Base-by-base conservation (phyloP, 352 stramenopile genomes). In the Phytopythium ostracodes region DNA sequence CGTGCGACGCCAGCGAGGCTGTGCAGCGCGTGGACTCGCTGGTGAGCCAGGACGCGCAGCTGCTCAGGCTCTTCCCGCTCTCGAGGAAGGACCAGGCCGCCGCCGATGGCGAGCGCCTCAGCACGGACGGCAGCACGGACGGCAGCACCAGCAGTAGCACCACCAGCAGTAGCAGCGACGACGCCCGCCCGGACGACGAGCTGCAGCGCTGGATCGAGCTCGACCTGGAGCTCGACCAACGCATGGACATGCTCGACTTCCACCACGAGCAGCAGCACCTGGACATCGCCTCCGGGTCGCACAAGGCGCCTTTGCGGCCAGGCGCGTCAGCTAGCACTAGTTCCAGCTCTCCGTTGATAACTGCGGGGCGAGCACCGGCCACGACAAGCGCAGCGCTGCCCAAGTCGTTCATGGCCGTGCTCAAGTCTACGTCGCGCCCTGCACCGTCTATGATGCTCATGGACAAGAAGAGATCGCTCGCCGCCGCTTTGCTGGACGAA, bases 11-110 rank as follows among this genome's bases (percentile, higher is more conserved):
- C 53, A 86, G 51, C 58, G 79, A 89, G 66, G 79, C 76, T 54
- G 76, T 84, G 46, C 73, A 87, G 65, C 79, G 79, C 35, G 78
- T 89, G 50, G 76, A 89, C 63, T 89, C 79, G 63, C 71, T 89
- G 17, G 72, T 82, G 64, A 76, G 73, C 60, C 75, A 87, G 64
- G 78, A 87, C 56, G 71, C 78, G 59, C 68, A 84, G 47, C 65
- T 88, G 56, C 70, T 86, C 60, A 71, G 70, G 63, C 60, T 84
- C 56, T 80, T 88, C 59, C 75, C 76, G 62, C 56, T 80, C 43
- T 72, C 76, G 35, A 61, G 63, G 24, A 53, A 57, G 25, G 56
- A 76, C 49, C 52, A 59, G n/a, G 50, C 56, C 51, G 50, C 56
- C 51, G 58, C 52, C 25, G 25, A 44, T 12, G n/a, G 18, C 25